A percentile compares a stretch with the other conserved stretches of the same genome.
Conservation (phyloP, 805 yeast genomes). For the Kodamaea kaohsiungensis region DNA sequence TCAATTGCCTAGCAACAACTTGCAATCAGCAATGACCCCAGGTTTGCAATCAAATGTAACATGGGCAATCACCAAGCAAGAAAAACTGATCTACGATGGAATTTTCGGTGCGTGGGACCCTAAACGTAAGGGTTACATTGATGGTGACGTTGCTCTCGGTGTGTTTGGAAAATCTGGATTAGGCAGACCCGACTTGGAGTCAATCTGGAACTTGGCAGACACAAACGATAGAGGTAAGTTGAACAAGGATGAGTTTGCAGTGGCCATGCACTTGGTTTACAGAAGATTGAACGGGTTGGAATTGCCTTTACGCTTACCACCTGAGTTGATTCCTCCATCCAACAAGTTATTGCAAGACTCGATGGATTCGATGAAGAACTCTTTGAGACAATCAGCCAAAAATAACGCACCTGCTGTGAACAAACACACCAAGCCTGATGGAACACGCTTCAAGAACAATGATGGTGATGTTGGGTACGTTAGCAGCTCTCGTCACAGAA, state of each 20-base stretch:
- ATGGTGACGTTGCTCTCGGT: slow-evolving; percentile 79
- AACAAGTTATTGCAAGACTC: slow-evolving; percentile 71
- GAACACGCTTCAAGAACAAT: slow-evolving; percentile 63
- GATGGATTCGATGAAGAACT: slow-evolving; percentile 68
- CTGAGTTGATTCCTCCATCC: slow-evolving; percentile 88
- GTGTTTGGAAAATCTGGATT: slow-evolving; percentile 92
- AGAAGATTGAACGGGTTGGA: slow-evolving; percentile 85
- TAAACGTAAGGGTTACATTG: slow-evolving; percentile 62
- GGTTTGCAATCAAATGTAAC: slow-evolving; percentile 55
- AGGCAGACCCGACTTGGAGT: slow-evolving; percentile 79
- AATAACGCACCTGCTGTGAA: slow-evolving; percentile 19
- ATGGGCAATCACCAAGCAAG: slow-evolving; percentile 86
- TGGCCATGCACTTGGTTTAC: slow-evolving; percentile 96
- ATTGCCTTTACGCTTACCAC: slow-evolving; percentile 81
- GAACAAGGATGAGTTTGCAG: slow-evolving; percentile 88
- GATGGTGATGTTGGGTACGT: slow-evolving; percentile 69
- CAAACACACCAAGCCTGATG: slow-evolving; percentile 26
- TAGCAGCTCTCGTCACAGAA: slow-evolving; percentile 64
- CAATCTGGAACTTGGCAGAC: slow-evolving; percentile 90
- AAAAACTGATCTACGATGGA: slow-evolving; percentile 80
- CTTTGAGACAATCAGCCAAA: slow-evolving; percentile 40
- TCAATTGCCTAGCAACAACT: slow-evolving; percentile 34
- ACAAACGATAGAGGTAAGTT: slow-evolving; percentile 78
- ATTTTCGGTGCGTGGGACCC: slow-evolving; percentile 89
- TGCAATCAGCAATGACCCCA: slow-evolving; percentile 46